Evolutionary conservation across 2,329 filamentous ascomycete species (phyloP).

Genomic region (Nothophoma quercina): DNA sequence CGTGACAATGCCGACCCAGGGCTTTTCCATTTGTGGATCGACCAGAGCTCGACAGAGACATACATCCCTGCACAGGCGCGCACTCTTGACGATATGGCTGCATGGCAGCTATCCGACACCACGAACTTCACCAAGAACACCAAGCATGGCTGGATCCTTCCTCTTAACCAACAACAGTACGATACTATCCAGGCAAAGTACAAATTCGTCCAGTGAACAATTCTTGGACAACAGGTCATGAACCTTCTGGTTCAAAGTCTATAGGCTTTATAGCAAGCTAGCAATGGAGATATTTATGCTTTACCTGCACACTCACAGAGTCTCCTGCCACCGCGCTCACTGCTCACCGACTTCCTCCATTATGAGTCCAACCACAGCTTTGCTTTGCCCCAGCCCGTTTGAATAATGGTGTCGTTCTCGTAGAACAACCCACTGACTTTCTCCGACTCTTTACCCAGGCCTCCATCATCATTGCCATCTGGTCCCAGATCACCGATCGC

Average conservation of each 20-base stretch:
- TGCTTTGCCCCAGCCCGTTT: constrained; percentile 19
- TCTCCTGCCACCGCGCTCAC: no score
- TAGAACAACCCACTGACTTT: constrained; percentile 25
- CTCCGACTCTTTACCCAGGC: background rate
- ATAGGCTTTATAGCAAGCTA: no score
- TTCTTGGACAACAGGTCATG: no score
- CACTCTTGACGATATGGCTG: constrained; percentile 14
- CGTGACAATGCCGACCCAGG: constrained; percentile 5
- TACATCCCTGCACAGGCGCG: constrained; percentile 15
- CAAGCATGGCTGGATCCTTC: constrained; percentile 10
- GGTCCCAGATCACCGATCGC: constrained; percentile 24
- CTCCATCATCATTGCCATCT: constrained; percentile 16
- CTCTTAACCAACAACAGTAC: constrained; percentile 8
- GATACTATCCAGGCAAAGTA: constrained; percentile 3
- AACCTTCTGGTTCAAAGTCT: no score
- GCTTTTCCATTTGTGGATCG: constrained; percentile 14
- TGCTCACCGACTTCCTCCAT: no score
- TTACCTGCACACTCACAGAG: no score
- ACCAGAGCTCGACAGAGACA: constrained; percentile 14
- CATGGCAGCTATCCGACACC: constrained; percentile 7
- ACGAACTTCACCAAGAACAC: constrained; percentile 10
- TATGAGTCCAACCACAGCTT: constrained; percentile 8
- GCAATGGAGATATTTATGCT: no score
- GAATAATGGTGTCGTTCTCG: constrained; percentile 16
- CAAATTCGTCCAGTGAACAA: background rate